Evolutionary conservation across 1,139 yeast genomes (phyloP), one percentile per base, ranked within the genome.

Genomic region (Meyerozyma athensensis): DNA sequence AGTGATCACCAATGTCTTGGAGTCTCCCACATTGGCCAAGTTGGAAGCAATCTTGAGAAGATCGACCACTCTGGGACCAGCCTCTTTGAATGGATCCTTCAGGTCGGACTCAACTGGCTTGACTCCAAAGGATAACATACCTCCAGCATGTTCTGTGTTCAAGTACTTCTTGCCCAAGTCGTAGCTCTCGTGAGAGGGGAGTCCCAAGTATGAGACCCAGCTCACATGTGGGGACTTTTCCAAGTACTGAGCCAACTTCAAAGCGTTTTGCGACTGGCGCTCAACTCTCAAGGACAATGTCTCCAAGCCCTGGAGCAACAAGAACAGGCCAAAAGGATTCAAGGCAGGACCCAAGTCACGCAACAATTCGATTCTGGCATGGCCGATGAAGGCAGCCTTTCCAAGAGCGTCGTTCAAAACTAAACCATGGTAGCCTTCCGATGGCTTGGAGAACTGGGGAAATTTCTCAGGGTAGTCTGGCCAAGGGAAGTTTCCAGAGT

Each of bases 11-110:
- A 92, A 75, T 33, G 97, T 86, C 71, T 90, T 92, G 37, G 90
- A 79, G 58, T 92, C 98, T 58, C 98, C 97, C 42, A 92, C 97
- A 55, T 92, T 92, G 41, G 98, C 97, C 59, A 92, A 77, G 68
- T 89, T 86, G 26, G 95, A 81, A 41, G 95, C 95, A 41, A 92
- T 66, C 63, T 86, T 76, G 61, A 92, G 77, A 48, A 64, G 66
- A 61, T 89, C 96, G 43, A 86, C 96, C 44, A 89, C 86, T 51
- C 70, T 74, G 36, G 90, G 90, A 50, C 95, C 87, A 34, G 89
- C 77, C 48, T 79, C 83, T 49, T 77, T 59, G 67, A 82, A 83
- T 45, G 79, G 80, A 49, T 77, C 79, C 17, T 57, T 60, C 33
- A 63, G 61, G 41, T 66, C 63, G 28, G 65, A 57, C 23, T 70